These are phyloP conservation scores for Agarophyton chilense DNA, from an alignment of 23 red algal species.

Conservation along the genomic window DNA sequence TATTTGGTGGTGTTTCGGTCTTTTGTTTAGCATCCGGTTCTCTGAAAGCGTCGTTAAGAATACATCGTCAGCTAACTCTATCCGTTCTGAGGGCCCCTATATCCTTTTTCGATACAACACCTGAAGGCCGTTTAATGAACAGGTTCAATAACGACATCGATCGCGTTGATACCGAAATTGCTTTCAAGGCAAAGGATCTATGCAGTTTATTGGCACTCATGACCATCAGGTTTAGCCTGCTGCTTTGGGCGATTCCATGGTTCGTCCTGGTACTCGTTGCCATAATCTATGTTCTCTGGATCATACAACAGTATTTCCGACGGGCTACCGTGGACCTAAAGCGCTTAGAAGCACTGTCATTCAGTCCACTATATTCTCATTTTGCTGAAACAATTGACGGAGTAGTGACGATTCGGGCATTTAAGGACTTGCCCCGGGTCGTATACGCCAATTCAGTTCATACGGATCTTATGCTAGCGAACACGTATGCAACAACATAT, in stretches of 20 bases:
- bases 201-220: slow-evolving; percentile 24
- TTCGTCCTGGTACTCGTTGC: slow-evolving; percentile 62
- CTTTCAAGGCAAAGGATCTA: slow-evolving; percentile 21
- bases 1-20: slow-evolving; percentile 20
- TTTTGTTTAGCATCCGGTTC: slow-evolving; percentile 33
- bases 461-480: slow-evolving; percentile 25
- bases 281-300: slow-evolving; percentile 21
- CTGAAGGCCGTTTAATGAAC: slow-evolving; percentile 80
- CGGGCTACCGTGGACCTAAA: slow-evolving; percentile 58
- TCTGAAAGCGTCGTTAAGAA: slow-evolving; percentile 27
- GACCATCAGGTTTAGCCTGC: slow-evolving; percentile 12
- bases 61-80: slow-evolving; percentile 74
- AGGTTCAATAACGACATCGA: slow-evolving; percentile 78
- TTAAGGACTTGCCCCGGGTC: slow-evolving; percentile 24
- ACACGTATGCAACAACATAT: slow-evolving; percentile 18
- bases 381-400: slow-evolving; percentile 88
- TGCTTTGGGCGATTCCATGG: slow-evolving; percentile 71
- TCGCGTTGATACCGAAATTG: slow-evolving; percentile 62
- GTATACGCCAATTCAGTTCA: slow-evolving; percentile 12
- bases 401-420: slow-evolving; percentile 83
- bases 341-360: slow-evolving; percentile 83
- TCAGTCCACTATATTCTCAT: slow-evolving; percentile 83
- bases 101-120: slow-evolving; percentile 87
- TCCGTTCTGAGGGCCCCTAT: slow-evolving; percentile 70
- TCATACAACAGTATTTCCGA: slow-evolving; percentile 63